Base-by-base conservation (phyloP, 306 rosid genomes). In the Hippophae tibetana region DNA sequence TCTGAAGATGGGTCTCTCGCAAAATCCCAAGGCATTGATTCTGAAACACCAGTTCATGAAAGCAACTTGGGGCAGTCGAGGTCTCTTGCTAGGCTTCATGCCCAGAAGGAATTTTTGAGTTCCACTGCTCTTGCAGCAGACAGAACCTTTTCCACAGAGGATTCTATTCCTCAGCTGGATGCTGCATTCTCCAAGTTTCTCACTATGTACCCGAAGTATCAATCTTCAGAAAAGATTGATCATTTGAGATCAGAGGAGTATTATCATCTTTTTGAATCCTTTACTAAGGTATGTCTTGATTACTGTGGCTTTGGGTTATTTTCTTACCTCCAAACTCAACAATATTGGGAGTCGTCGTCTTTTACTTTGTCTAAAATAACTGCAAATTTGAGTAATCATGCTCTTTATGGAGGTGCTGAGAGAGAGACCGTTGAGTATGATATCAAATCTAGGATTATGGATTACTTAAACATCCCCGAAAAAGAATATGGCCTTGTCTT, bases 401-500 rank as follows among this genome's bases (percentile, higher is more conserved):
- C 95, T 56, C 83, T 92, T 42, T 88, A 86, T 63, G 96, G 99
- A 26, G 95, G 95, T 56, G 95, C 86, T 9, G 99, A 88, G 75
- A 78, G 58, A 69, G 99, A 96, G 18, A 88, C 88, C 4, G 81
- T 77, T 18, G 99, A 92, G 64, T 78, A 92, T 73, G 99, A 92
- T 63, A 62, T 88, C 48, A 92, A 86, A 82, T 13, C 68, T 76
- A 81, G 93, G 72, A 88, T 92, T 61, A 88, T 88, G 96, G 89
- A 92, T 52, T 88, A 88, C 60, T 74, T 92, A 78, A 92, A 92
- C 78, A 88, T 86, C 10, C 95, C 99, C 3, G 96, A 92, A 72
- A 82, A 77, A 14, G 99, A 92, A 48, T 92, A 92, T 63, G 96
- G 99, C 57, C 95, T 92, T 76, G 99, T 92, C 62, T 92, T 92